Conservation (phyloP, 2,329 filamentous ascomycete species). For the Venturia aucupariae region DNA sequence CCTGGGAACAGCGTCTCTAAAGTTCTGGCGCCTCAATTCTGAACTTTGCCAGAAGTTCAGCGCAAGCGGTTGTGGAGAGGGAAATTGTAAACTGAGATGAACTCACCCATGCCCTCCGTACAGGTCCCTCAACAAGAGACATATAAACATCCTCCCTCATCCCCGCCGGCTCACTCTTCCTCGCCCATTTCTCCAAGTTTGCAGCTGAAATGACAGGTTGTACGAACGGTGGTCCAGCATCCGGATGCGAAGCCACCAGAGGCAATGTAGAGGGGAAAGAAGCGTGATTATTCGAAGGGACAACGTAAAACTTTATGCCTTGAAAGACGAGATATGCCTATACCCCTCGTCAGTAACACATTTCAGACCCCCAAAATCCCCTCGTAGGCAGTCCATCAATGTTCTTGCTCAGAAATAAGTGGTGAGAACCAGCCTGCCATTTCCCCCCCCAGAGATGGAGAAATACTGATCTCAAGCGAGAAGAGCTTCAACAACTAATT, state of each 20-base stretch:
- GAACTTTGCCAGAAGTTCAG: no score
- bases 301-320: constrained; percentile 55
- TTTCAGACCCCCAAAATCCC: no score
- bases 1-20: no score
- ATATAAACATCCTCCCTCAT: constrained; percentile 42
- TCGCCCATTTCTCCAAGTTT: constrained; percentile 35
- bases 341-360: neutral
- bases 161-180: constrained; percentile 26
- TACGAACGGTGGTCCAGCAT: constrained; percentile 7
- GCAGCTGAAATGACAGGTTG: constrained; percentile 19
- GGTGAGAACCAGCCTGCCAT: no score
- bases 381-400: no score
- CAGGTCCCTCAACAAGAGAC: constrained; percentile 62
- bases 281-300: constrained; percentile 82
- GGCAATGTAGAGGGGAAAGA: constrained; percentile 83
- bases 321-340: constrained; percentile 78
- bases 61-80: no score
- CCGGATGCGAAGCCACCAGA: constrained; percentile 58
- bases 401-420: no score
- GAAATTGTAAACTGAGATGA: constrained; percentile 5
- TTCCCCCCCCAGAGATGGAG: no score
- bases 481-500: neutral
- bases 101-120: constrained; percentile 78
- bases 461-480: no score
- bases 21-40: no score